Conservation (phyloP, 2,329 filamentous ascomycete genomes). For the Boeremia exigua region DNA sequence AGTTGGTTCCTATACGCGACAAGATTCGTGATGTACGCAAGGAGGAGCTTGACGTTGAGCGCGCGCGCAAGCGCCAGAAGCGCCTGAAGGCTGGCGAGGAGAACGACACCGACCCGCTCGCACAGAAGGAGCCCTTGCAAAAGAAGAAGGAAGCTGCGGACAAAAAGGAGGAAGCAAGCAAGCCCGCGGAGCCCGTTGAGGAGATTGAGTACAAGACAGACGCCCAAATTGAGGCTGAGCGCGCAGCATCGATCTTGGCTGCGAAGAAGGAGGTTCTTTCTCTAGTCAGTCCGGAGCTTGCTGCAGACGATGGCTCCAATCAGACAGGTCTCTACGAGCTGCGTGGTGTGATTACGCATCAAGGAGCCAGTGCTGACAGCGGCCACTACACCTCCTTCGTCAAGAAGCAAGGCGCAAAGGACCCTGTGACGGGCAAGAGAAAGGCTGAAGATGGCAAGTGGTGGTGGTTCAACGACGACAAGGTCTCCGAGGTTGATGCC, state of each 20-base stretch:
- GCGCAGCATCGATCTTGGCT: slow-evolving; percentile 72
- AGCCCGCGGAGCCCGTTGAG: slow-evolving; percentile 63
- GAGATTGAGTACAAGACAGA: slow-evolving; percentile 87
- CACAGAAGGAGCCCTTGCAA: slow-evolving; percentile 57
- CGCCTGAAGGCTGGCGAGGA: slow-evolving; percentile 64
- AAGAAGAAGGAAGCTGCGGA: slow-evolving; percentile 57
- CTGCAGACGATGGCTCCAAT: slow-evolving; percentile 81
- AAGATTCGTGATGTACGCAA: slow-evolving; percentile 95
- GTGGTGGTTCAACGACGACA: slow-evolving; percentile 99
- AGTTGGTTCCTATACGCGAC: slow-evolving; percentile 90
- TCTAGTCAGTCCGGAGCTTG: slow-evolving; percentile 76
- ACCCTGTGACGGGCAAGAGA: slow-evolving; percentile 77
- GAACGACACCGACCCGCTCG: slow-evolving; percentile 52
- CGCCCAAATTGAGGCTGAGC: slow-evolving; percentile 88
- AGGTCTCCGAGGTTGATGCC: slow-evolving; percentile 86
- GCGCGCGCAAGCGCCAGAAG: slow-evolving; percentile 91
- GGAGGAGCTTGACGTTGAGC: slow-evolving; percentile 91
- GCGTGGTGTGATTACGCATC: slow-evolving; percentile 91
- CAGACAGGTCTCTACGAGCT: slow-evolving; percentile 96
- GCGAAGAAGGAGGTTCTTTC: slow-evolving; percentile 88
- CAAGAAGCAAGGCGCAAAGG: slow-evolving; percentile 81
- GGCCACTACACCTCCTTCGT: slow-evolving; percentile 98
- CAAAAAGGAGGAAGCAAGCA: slow-evolving; percentile 61
- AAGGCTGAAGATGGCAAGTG: slow-evolving; percentile 89
- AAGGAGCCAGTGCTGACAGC: slow-evolving; percentile 94